These are phyloP conservation scores for Peterozyma xylosa DNA, from an alignment of 805 yeast species.

Conservation along the genomic window DNA sequence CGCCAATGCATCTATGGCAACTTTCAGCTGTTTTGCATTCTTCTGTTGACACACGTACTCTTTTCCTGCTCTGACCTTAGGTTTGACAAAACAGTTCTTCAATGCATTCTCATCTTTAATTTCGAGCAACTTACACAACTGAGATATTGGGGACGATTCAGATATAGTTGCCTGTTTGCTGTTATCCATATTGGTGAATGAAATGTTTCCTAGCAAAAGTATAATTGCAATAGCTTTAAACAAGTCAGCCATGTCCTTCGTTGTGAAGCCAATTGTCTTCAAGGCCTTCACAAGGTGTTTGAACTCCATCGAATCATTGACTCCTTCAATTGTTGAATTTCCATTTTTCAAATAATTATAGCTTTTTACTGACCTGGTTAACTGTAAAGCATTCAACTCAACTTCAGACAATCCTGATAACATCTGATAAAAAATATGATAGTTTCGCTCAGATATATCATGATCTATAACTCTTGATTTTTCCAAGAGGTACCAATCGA, in stretches of 20 bases:
- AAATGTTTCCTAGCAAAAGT: conserved; percentile 80
- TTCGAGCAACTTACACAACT: conserved; percentile 58
- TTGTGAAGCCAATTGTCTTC: conserved; percentile 61
- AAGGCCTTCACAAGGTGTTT: conserved; percentile 57
- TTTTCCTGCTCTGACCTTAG: conserved; percentile 85
- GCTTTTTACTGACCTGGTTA: conserved; percentile 28
- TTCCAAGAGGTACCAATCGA: conserved; percentile 90
- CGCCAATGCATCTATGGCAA: conserved; percentile 79
- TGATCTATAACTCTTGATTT: conserved; percentile 87
- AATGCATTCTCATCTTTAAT: conserved; percentile 43
- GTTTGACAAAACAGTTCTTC: conserved; percentile 56
- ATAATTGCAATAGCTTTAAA: conserved; percentile 67
- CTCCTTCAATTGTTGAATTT: conserved; percentile 51
- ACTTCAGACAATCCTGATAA: conserved; percentile 54
- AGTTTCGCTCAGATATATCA: conserved; percentile 73
- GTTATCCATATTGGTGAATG: conserved; percentile 49
- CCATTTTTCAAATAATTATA: conserved; percentile 57
- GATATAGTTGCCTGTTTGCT: conserved; percentile 72
- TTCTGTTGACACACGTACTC: conserved; percentile 79
- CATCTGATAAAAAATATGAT: conserved; percentile 88
- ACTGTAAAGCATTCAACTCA: conserved; percentile 37
- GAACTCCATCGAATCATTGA: conserved; percentile 72
- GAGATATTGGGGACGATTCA: conserved; percentile 40
- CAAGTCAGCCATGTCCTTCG: conserved; percentile 46
- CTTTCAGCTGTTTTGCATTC: conserved; percentile 71